Base-by-base conservation (phyloP, 2,329 filamentous ascomycete species). In the Cytospora leucostoma region DNA sequence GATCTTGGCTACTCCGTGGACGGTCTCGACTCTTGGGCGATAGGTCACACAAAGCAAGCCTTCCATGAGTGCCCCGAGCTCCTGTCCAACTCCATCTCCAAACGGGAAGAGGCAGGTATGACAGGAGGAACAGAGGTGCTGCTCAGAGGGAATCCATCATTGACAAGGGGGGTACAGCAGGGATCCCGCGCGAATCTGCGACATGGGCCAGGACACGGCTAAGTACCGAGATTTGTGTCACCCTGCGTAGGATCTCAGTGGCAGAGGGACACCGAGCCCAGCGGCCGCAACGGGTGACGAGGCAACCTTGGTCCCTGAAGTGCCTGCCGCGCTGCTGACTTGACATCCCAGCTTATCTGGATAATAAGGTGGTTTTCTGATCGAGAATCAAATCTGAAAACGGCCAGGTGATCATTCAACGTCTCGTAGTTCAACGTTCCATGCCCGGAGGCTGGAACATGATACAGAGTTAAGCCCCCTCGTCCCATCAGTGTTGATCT, bases 151-250 rank as follows among this genome's bases (percentile, higher is more conserved):
- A 10, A 44, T 49, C 35, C 10, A n/a, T 50, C 19, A 56, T 59
- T 51, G 64, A 56, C 44, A 53, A 54, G 57, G 57, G 61, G 34
- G 49, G 38, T 64, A 57, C 61, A 65, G 38, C 64, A 63, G 57
- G 64, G 61, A 47, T 58, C 55, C 17, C 57, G 63, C 64, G 61
- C 64, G 61, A 65, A 65, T 65, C 64, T 65, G 64, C 64, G 61
- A 65, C 64, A 65, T 50, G 21, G 49, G n/a, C 40, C 56, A 65
- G 57, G 49, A 59, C 64, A 64, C 64, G 61, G 57, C 55, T 51
- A 59, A 58, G 61, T 65, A 63, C 64, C 64, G 64, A 65, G 61
- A 65, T 65, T 65, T 63, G 64, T 65, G 50, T 61, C 49, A 65
- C 64, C 51, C 10, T 40, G 35, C 55, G 56, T 51, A 52, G 19